Conservation (phyloP, 768 basidiomycete species). For the Auricularia cornea region DNA sequence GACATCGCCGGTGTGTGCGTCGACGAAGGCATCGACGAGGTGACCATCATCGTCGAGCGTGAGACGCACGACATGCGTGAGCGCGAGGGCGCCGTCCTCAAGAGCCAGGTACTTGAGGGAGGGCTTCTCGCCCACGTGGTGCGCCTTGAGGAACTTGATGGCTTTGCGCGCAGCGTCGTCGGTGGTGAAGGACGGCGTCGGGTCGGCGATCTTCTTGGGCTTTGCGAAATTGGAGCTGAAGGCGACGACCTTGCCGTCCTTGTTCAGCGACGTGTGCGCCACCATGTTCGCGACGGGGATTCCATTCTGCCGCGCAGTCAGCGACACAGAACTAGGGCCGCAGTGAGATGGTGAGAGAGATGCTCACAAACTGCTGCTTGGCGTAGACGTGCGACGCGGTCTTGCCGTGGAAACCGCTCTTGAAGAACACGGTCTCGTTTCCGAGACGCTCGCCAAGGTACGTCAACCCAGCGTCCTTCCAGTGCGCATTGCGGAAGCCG, state of each 20-base stretch:
- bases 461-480: conserved; percentile 2
- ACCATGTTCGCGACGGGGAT: conserved; percentile 32
- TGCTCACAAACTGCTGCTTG: conserved; percentile 5
- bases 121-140: conserved; percentile 31
- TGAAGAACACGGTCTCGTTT: conserved; percentile 6
- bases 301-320: conserved; percentile 18
- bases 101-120: conserved; percentile 34
- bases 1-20: conserved; percentile 47
- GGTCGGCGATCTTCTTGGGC: conserved; percentile 21
- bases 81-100: conserved; percentile 29
- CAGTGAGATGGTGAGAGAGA: conserved; percentile 4
- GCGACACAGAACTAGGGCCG: too few relatives aligned
- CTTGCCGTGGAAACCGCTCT: not conserved
- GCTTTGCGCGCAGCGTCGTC: conserved; percentile 29
- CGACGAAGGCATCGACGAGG: conserved; percentile 53
- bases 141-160: conserved; percentile 30
- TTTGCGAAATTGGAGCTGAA: conserved; percentile 40
- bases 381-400: conserved; percentile 7
- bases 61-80: conserved; percentile 36
- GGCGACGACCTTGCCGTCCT: conserved; percentile 31
- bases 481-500: not conserved
- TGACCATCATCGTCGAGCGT: conserved; percentile 32
- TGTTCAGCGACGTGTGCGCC: conserved; percentile 37
- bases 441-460: conserved; percentile 6
- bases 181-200: conserved; percentile 30